A percentile compares a stretch with the other conserved stretches of the same genome.
Conservation (phyloP, 2,329 filamentous ascomycete genomes). For the Epichloe typhina region DNA sequence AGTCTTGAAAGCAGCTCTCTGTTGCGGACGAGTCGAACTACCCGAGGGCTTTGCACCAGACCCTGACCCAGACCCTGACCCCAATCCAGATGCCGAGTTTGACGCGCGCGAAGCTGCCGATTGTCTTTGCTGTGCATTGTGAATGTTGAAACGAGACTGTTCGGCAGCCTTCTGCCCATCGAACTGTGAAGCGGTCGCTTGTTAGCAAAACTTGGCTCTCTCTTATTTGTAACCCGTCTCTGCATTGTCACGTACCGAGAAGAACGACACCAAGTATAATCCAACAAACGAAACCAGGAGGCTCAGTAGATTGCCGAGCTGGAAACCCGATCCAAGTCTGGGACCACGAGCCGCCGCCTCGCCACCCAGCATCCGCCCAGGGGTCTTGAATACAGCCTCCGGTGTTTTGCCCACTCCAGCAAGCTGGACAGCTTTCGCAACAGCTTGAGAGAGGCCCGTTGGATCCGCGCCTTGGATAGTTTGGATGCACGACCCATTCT, state of each 20-base stretch:
- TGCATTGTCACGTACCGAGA: conserved; percentile 34
- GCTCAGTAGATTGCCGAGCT: conserved; percentile 33
- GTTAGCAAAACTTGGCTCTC: conserved; percentile 12
- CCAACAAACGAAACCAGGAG: conserved; percentile 42
- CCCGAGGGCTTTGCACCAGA: conserved; percentile 8
- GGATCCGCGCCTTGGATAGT: conserved; percentile 75
- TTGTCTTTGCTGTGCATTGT: conserved; percentile 17
- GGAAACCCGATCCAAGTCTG: conserved; percentile 13
- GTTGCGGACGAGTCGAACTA: conserved; percentile 13
- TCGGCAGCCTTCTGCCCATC: conserved; percentile 50
- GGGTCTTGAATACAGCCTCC: conserved; percentile 34
- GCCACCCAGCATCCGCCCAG: conserved; percentile 45
- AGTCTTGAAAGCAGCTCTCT: conserved; percentile 33
- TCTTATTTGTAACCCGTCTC: not conserved
- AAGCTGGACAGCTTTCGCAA: conserved; percentile 55
- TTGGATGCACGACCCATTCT: conserved; percentile 57
- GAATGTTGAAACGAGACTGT: conserved; percentile 44
- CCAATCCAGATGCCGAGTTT: not conserved
- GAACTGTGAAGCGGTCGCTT: conserved; percentile 26
- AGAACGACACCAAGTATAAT: conserved; percentile 47
- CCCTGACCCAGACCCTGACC: conserved; percentile 1
- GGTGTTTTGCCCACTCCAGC: conserved; percentile 27
- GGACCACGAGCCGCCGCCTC: conserved; percentile 10
- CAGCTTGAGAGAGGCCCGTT: conserved; percentile 58
- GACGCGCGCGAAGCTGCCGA: not conserved